Percentiles rank a stretch among this genome's conserved stretches.
phyloP scores from a whole-genome alignment of 2,329 filamentous ascomycete genomes.

The Calonectria hongkongensis region DNA sequence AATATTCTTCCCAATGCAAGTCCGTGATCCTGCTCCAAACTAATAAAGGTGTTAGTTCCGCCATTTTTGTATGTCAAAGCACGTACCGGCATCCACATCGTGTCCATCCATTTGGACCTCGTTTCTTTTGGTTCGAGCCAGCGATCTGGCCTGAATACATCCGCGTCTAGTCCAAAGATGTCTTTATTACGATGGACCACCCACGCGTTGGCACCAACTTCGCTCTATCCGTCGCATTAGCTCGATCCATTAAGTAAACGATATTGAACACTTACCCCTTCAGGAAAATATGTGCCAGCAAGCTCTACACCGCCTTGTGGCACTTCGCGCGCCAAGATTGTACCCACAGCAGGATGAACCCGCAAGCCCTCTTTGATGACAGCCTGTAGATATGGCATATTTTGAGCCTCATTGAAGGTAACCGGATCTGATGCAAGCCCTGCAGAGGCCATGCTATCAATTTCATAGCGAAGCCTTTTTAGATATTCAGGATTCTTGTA shows the following conservation, averaged over 20 bases:
- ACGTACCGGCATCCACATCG: slow-evolving; percentile 12
- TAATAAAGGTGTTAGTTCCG: slow-evolving; percentile 54
- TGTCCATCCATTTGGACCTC: slow-evolving; percentile 4
- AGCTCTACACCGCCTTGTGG: slow-evolving; percentile 11
- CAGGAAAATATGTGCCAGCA: slow-evolving; percentile 10
- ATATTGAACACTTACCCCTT: neutral
- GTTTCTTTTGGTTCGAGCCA: slow-evolving; percentile 6
- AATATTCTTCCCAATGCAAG: slow-evolving; percentile 81
- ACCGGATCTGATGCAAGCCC: neutral
- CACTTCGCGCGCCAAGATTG: neutral
- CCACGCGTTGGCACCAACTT: slow-evolving; percentile 17
- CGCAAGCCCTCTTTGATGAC: slow-evolving; percentile 13
- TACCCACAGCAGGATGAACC: neutral
- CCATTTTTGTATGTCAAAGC: no score
- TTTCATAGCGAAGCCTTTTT: neutral
- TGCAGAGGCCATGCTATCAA: neutral
- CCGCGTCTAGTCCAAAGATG: neutral
- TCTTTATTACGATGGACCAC: neutral
- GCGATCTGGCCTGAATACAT: neutral
- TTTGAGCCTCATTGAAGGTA: slow-evolving; percentile 11
- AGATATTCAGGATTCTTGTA: neutral
- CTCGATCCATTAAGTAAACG: no score
- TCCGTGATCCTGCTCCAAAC: slow-evolving; percentile 81
- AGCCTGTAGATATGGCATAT: slow-evolving; percentile 13
- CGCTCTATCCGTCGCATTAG: neutral